Evolutionary conservation across 2,329 filamentous ascomycete species (phyloP), one percentile per base, ranked within the genome.

Genomic region (Fusarium sp.): DNA sequence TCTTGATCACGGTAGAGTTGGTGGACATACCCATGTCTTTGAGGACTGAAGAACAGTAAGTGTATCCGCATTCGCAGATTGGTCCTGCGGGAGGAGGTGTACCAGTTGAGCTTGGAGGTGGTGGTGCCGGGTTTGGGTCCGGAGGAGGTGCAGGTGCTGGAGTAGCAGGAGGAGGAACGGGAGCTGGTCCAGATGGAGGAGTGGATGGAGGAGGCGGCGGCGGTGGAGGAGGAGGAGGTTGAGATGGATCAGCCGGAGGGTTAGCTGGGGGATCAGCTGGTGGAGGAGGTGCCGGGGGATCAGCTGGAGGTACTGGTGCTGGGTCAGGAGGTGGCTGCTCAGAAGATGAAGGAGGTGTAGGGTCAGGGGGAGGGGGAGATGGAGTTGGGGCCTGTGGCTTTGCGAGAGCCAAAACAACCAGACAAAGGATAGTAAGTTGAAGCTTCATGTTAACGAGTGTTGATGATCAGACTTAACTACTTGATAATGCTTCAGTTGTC

Each of bases 1-100:
- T 20, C 4, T 17, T 46, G 7, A 2, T 4, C 11, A 2, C 3
- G 6, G 10, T 6, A 23, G 37, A 18, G 8, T 2, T 5, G 8
- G 4, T 46, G 4, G 32, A 69, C 76, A 49, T 75, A 81, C 80
- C 75, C 80, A 82, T 82, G 3, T 58, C 73, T 74, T 79, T 77
- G 23, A 83, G 75, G 15, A 83, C 81, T 3, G 79, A 76, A 13
- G 81, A 80, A 64, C 81, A 83, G 62, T 83, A 83, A 6, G 81
- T 83, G 58, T 82, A 83, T 59, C 81, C 81, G 65, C 81, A 83
- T 64, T 83, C 79, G 69, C 81, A 83, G 56, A 79, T 78, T 18
- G 81, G 71, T 4, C 77, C 80, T 12, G 73, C 64, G 8, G 60
- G 32, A 30, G 60, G 53, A n/a, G 76, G 76, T 7, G 56, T 62